Base-by-base conservation (phyloP, 768 basidiomycete genomes). In the Trametes cubensis region DNA sequence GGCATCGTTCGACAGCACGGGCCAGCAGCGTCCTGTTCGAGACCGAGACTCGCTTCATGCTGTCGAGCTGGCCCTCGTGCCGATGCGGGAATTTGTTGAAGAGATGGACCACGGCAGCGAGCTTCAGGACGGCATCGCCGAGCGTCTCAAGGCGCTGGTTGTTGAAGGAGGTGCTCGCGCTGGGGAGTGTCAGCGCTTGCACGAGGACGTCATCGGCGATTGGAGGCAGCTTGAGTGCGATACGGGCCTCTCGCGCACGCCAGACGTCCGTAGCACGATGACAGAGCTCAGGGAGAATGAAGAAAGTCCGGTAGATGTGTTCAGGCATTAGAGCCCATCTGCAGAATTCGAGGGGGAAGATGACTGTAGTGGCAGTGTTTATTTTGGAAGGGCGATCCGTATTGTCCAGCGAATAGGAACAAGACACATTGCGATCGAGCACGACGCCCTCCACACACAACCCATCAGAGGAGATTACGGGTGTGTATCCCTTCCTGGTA, bases 111-210 rank as follows among this genome's bases (percentile, higher is more conserved):
- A 88, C 89, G 4, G 86, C 85, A 51, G 86, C 83, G 25, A 95
- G 74, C 68, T 94, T 88, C 45, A 94, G 78, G 0, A 94, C 90
- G 0, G 88, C 84, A 69, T 96, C 94, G 10, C 94, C 94, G 7
- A 95, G 77, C 0, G 92, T 94, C 72, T 96, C 94, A 58, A 95
- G 72, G 0, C 91, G 85, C 68, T 96, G 92, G 64, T 95, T 95
- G 73, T 82, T 91, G 75, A 84, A 92, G 10, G 82, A 81, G 7
- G 84, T 80, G 38, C 69, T 70, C 6, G 88, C 81, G 39, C 80
- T 79, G 1, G 94, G 94, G 13, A 93, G 76, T 1, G 91, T 93
- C 23, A 91, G 80, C 6, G 90, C 91, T 69, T 94, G 87, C 2
- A 86, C 78, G 47, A 94, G 79, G 7, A 84, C 76, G 42, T 84